Conservation (phyloP, 2,329 filamentous ascomycete species). For the Xylaria sp. region DNA sequence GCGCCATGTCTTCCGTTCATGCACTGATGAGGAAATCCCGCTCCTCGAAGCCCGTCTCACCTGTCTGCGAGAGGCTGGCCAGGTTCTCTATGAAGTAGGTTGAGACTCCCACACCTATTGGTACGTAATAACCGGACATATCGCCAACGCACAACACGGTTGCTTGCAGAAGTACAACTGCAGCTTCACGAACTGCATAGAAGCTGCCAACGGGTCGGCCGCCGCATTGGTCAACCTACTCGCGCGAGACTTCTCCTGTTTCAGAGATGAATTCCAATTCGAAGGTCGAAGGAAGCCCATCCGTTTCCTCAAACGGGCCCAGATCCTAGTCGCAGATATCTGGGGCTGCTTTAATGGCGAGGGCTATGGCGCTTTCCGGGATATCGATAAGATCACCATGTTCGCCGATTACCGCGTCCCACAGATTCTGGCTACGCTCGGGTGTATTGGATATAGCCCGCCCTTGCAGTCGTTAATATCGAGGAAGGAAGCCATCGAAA, state of each 20-base stretch:
- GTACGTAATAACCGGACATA: conserved; percentile 19
- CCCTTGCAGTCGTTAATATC: conserved; percentile 77
- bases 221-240: conserved; percentile 87
- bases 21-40: conserved; percentile 87
- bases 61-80: conserved; percentile 85
- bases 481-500: conserved; percentile 71
- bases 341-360: conserved; percentile 95
- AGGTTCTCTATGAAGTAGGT: conserved; percentile 79
- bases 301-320: conserved; percentile 90
- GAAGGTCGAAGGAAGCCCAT: conserved; percentile 76
- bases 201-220: conserved; percentile 80
- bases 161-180: conserved; percentile 75
- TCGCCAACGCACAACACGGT: conserved; percentile 39
- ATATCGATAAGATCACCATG: conserved; percentile 97
- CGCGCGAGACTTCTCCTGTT: conserved; percentile 83
- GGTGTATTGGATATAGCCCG: conserved; percentile 86
- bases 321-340: conserved; percentile 94
- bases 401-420: conserved; percentile 98
- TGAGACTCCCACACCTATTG: conserved; percentile 33
- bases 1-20: conserved; percentile 83
- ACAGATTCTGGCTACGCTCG: conserved; percentile 87
- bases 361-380: conserved; percentile 81
- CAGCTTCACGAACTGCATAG: conserved; percentile 78
- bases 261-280: conserved; percentile 83
- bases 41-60: conserved; percentile 80